Evolutionary conservation across 2,329 filamentous ascomycete species (phyloP).

Genomic region (Aspergillus alliaceus): DNA sequence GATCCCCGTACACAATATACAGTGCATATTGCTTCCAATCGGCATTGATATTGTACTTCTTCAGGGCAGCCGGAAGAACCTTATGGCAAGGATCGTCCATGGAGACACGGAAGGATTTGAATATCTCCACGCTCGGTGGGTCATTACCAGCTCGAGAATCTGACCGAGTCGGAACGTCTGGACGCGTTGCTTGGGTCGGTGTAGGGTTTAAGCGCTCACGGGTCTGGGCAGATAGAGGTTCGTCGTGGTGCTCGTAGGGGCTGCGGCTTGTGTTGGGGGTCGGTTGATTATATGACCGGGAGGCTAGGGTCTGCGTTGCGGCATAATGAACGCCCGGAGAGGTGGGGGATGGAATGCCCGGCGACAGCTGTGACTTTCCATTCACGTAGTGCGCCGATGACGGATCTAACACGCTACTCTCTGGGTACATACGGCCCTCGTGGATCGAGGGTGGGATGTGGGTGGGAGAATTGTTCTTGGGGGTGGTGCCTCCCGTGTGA

Average conservation of each 20-base stretch:
- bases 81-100: constrained; percentile 99
- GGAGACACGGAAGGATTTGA: constrained; percentile 97
- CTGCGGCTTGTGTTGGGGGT: constrained; percentile 27
- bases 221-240: constrained; percentile 29
- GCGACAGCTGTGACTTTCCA: constrained; percentile 56
- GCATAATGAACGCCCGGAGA: constrained; percentile 41
- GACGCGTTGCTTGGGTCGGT: constrained; percentile 30
- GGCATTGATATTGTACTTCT: constrained; percentile 97
- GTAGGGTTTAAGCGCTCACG: constrained; percentile 35
- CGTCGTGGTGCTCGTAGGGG: constrained; percentile 42
- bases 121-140: constrained; percentile 75
- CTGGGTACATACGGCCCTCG: constrained; percentile 60
- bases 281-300: constrained; percentile 44
- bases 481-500: constrained; percentile 64
- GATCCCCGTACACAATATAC: constrained; percentile 98
- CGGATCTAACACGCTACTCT: constrained; percentile 61
- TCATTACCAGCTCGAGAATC: constrained; percentile 30
- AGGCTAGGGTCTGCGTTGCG: constrained; percentile 43
- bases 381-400: constrained; percentile 66
- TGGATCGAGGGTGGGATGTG: constrained; percentile 66
- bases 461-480: constrained; percentile 76
- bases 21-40: constrained; percentile 97
- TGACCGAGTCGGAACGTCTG: constrained; percentile 32
- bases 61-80: constrained; percentile 89
- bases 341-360: constrained; percentile 48